Evolutionary conservation across 2,329 filamentous ascomycete genomes (phyloP).

Genomic region (Aspergillus sp.): DNA sequence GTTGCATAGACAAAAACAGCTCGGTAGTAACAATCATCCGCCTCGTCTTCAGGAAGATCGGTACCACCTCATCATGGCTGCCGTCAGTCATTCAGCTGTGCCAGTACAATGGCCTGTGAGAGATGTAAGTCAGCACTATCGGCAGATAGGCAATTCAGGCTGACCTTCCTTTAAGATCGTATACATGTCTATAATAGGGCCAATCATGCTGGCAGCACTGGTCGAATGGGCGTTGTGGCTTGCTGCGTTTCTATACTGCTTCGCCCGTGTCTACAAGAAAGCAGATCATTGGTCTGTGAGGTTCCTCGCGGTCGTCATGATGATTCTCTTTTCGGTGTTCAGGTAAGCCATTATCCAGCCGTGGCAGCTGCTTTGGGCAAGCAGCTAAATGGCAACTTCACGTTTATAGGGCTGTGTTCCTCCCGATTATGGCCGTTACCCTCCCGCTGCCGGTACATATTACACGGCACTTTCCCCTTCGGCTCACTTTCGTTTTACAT

Average conservation of each 20-base stretch:
- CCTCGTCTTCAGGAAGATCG: too few species aligned
- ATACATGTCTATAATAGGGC: constrained; percentile 71
- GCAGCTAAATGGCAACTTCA: not conserved
- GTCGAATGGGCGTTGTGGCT: constrained; percentile 95
- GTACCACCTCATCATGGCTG: not conserved
- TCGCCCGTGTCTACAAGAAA: constrained; percentile 80
- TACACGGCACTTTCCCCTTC: constrained; percentile 60
- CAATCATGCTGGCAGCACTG: constrained; percentile 73
- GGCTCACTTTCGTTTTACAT: constrained; percentile 65
- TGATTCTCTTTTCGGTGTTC: constrained; percentile 62
- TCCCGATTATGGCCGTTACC: constrained; percentile 91
- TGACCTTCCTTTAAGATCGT: constrained; percentile 54
- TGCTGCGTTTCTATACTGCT: constrained; percentile 84
- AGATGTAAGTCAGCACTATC: constrained; percentile 26
- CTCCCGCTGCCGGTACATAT: constrained; percentile 70
- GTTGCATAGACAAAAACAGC: too few species aligned
- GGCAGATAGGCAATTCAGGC: not conserved
- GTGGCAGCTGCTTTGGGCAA: not conserved
- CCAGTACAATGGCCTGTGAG: constrained; percentile 26
- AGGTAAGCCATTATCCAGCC: constrained; percentile 47
- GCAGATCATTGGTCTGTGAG: constrained; percentile 80
- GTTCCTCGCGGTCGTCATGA: constrained; percentile 67
- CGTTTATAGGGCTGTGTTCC: constrained; percentile 62
- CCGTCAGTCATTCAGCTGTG: constrained; percentile 6
- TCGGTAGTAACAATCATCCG: too few species aligned